phyloP scores from a whole-genome alignment of 139 green algal genomes.

The Parachlorella kessleri region DNA sequence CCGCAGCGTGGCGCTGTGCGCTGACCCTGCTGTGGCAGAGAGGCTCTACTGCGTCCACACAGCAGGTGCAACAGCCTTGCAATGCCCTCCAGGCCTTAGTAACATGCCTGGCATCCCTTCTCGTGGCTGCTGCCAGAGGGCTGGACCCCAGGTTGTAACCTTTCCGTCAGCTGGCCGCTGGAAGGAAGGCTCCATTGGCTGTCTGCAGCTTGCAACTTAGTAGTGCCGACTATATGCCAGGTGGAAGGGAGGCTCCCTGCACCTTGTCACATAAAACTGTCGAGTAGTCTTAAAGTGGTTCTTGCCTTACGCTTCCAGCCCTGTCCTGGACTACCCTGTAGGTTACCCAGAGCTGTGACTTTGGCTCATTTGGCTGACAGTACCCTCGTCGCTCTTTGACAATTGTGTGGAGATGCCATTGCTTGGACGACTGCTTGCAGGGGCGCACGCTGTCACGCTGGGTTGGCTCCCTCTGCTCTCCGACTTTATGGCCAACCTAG shows the following conservation, averaged over 20 bases:
- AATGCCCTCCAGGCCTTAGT: background rate
- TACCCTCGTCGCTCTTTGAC: no score
- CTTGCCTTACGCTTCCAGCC: no score
- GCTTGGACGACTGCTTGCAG: no score
- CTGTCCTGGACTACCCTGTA: background rate
- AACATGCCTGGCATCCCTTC: background rate
- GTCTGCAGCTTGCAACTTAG: no score
- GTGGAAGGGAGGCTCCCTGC: no score
- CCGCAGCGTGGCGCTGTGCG: slow-evolving; percentile 12
- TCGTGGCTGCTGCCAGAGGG: background rate
- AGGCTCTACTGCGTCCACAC: slow-evolving; percentile 23
- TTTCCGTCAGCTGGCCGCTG: background rate
- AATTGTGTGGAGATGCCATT: no score
- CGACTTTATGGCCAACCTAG: background rate
- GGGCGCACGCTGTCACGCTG: background rate
- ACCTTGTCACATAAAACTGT: no score
- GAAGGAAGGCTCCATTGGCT: no score
- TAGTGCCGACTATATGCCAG: no score
- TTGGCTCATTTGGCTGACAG: no score
- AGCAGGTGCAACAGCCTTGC: background rate
- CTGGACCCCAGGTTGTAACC: background rate
- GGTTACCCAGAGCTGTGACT: background rate
- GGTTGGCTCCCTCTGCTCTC: background rate
- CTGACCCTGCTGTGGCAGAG: slow-evolving; percentile 31
- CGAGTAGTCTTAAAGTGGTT: no score